A percentile compares a stretch with the other conserved stretches of the same genome.
These are phyloP conservation scores for Kodamaea ohmeri DNA, from an alignment of 1,139 yeast species.

Conservation along the genomic window DNA sequence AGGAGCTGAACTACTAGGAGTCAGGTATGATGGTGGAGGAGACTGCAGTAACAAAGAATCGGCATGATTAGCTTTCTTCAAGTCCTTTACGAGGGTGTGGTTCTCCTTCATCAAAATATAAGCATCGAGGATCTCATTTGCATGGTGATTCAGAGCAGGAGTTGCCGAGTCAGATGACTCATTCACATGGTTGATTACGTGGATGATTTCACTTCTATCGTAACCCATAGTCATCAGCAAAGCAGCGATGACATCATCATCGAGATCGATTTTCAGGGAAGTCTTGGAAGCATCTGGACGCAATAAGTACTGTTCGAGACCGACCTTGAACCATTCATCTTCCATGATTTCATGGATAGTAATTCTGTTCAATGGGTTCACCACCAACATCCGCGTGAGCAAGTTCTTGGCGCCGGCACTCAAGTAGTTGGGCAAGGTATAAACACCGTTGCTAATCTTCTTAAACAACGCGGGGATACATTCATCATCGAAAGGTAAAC, in stretches of 20 bases:
- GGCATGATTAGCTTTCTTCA: slow-evolving; percentile 54
- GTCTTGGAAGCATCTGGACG: slow-evolving; percentile 60
- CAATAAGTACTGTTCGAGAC: slow-evolving; percentile 75
- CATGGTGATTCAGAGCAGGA: slow-evolving; percentile 25
- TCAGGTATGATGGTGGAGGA: slow-evolving; percentile 41
- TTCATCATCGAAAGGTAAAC: slow-evolving; percentile 97
- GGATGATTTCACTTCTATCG: slow-evolving; percentile 80
- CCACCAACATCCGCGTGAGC: slow-evolving; percentile 91
- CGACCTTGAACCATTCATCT: slow-evolving; percentile 92
- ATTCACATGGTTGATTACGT: slow-evolving; percentile 61
- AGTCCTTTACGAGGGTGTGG: slow-evolving; percentile 61
- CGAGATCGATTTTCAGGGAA: slow-evolving; percentile 50
- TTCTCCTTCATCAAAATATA: slow-evolving; percentile 87
- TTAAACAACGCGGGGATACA: slow-evolving; percentile 94
- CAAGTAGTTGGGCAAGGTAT: slow-evolving; percentile 85
- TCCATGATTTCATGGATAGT: slow-evolving; percentile 93
- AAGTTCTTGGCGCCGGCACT: slow-evolving; percentile 85
- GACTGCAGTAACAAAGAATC: slow-evolving; percentile 51
- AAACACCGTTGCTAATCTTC: slow-evolving; percentile 92
- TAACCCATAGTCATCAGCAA: slow-evolving; percentile 90
- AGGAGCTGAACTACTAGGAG: slow-evolving; percentile 26
- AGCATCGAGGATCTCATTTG: slow-evolving; percentile 86
- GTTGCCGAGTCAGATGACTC: no score
- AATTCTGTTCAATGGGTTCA: slow-evolving; percentile 91
- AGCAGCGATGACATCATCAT: slow-evolving; percentile 77